Evolutionary conservation across 768 basidiomycete species (phyloP), one percentile per base, ranked within the genome.

Genomic region (Gyrodon lividus): DNA sequence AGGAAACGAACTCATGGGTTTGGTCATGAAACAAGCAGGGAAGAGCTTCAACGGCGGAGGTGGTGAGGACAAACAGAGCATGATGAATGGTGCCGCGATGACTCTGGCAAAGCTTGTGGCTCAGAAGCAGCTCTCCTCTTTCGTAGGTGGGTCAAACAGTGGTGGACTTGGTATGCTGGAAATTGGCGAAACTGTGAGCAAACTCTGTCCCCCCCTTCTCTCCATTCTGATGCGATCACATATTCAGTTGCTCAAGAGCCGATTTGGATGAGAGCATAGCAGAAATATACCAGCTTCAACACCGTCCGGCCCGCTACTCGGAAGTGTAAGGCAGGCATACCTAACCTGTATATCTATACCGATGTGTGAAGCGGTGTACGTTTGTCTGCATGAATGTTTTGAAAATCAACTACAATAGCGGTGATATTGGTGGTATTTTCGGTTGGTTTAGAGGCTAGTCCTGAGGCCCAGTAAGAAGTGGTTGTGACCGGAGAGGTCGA

Each of bases 81-180:
- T 84, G 8, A 83, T 95, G 62, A 90, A 88, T 51, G 80, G 87
- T 12, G 92, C 92, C 40, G 90, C 86, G 3, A 84, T 86, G 82
- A 92, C 87, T 0, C 81, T 89, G 51, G 84, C 91, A 80, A 92
- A 94, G 72, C 73, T 93, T 35, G 63, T 92, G 39, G 81, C 90
- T 5, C 83, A 88, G 63, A 84, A 86, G 68, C 59, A 75, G 75
- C 56, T 72, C 67, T 24, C 65, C 4, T 4, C 40, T 35, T 55
- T 71, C 1, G 72, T 68, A 16, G 86, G 84, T 4, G 87, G 89
- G 0, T 72, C 80, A 13, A 78, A 82, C 62, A 89, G 87, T 19
- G 87, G 89, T 35, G 89, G 89, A 1, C 64, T 93, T 37, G 63
- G 83, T 37, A 64, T 78, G 12, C 60, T 93, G 48, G 72, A 84